Conservation (phyloP, 2,329 filamentous ascomycete species). For the Bipolaris gigantea region DNA sequence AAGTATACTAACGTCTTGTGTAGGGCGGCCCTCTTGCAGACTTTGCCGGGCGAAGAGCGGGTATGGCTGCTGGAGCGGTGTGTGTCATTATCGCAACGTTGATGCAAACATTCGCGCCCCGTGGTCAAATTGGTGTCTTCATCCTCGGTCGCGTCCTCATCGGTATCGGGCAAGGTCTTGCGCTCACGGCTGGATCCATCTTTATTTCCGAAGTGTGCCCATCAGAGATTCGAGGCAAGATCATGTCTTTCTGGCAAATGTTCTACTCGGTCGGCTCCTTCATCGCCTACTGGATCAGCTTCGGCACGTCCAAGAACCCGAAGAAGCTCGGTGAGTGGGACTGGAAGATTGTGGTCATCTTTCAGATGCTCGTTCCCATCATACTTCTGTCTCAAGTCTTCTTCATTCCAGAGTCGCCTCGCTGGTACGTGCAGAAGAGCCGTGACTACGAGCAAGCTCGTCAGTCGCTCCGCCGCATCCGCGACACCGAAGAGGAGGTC, state of each 20-base stretch:
- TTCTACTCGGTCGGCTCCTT: conserved; percentile 68
- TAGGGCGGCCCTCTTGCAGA: conserved; percentile 64
- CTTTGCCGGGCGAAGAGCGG: conserved; percentile 62
- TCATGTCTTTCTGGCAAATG: conserved; percentile 71
- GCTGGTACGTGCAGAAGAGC: conserved; percentile 67
- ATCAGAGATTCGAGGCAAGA: conserved; percentile 64
- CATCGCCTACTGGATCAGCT: conserved; percentile 67
- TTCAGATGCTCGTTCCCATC: conserved; percentile 69
- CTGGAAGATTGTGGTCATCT: conserved; percentile 73
- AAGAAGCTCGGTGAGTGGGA: conserved; percentile 67
- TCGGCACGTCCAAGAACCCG: conserved; percentile 60
- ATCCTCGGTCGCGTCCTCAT: conserved; percentile 70
- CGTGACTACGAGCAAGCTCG: conserved; percentile 64
- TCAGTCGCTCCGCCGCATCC: conserved; percentile 60
- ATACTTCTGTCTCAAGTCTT: conserved; percentile 62
- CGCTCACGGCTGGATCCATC: conserved; percentile 67
- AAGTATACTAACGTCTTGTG: not conserved
- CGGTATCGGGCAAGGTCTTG: conserved; percentile 70
- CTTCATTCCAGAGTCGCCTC: conserved; percentile 68
- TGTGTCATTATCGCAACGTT: conserved; percentile 69
- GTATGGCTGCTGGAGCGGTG: conserved; percentile 66
- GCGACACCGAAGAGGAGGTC: conserved; percentile 66
- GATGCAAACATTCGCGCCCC: conserved; percentile 66
- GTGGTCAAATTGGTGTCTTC: conserved; percentile 63
- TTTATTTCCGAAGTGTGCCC: conserved; percentile 72